Evolutionary conservation across 2,329 filamentous ascomycete genomes (phyloP), one percentile per base, ranked within the genome.

Genomic region (Beauveria sp.): DNA sequence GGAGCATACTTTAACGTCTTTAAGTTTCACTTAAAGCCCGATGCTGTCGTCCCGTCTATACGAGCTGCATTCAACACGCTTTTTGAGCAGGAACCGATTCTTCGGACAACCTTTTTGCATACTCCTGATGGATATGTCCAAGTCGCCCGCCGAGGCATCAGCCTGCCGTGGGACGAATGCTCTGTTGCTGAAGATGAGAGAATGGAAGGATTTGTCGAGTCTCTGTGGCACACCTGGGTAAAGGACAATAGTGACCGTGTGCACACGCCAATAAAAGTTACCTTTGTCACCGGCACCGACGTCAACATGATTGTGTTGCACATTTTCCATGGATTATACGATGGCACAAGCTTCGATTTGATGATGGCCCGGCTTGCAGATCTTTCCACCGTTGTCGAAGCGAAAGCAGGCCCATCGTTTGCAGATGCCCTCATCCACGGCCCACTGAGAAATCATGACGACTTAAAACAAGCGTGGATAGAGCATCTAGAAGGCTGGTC

Each of bases 321-420:
- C 51, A 86, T 96, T 0, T 96, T 96, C 73, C 93, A 97, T 70
- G 91, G 84, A 0, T 72, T 96, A 0, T 97, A 97, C 67, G 93
- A 97, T 72, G 93, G 91, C 1, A 88, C 83, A 65, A 93, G 91
- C 63, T 81, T 96, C 45, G 79, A 82, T 1, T 71, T 91, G 26
- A 79, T 96, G 45, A 78, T 96, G 22, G 70, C 81, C 3, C 74
- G 79, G 22, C 77, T 96, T 69, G 18, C 68, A 30, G 47, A 55
- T 9, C 51, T 66, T 8, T 72, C 72, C 47, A 16, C 42, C 3
- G 58, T 57, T 3, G 26, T 67, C 51, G 8, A 67, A 62, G 43
- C 66, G 2, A 1, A 69, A 0, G 67, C 70, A 8, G 77, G 77
- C 0, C 84, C 85, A 1, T 70, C 77, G 0, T 96, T 95, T 68